A percentile compares a stretch with the other conserved stretches of the same genome.
Evolutionary conservation across 2,329 filamentous ascomycete genomes (phyloP).

Genomic region (Hirsutella minnesotensis): DNA sequence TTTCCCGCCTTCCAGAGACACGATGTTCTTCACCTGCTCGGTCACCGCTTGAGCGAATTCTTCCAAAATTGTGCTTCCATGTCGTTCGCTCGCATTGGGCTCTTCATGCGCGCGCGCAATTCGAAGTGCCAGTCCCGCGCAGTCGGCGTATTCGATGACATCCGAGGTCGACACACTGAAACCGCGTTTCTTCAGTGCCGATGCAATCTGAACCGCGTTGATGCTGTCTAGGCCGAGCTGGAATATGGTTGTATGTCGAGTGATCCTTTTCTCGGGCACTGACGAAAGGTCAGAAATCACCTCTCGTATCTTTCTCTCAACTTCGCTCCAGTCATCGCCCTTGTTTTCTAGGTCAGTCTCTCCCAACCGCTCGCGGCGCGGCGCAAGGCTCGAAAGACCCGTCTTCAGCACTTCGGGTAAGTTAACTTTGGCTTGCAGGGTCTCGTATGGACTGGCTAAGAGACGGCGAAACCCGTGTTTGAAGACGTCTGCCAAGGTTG

Average conservation of each 20-base stretch:
- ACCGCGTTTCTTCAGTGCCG: constrained; percentile 48
- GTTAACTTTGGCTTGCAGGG: constrained; percentile 5
- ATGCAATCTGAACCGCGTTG: constrained; percentile 68
- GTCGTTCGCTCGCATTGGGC: background rate
- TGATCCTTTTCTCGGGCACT: constrained; percentile 36
- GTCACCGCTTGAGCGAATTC: constrained; percentile 23
- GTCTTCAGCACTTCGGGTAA: constrained; percentile 12
- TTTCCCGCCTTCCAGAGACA: constrained; percentile 9
- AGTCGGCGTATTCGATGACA: constrained; percentile 53
- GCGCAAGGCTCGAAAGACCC: constrained; percentile 10
- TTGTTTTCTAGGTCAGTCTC: background rate
- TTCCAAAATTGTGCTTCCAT: constrained; percentile 23
- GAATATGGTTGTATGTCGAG: constrained; percentile 60
- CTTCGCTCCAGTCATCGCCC: constrained; percentile 31
- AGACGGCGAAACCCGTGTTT: constrained; percentile 15
- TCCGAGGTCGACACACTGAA: constrained; percentile 54
- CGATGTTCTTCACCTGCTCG: constrained; percentile 13
- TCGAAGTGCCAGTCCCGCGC: constrained; percentile 23
- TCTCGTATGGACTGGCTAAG: constrained; percentile 16
- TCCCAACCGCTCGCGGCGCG: constrained; percentile 10
- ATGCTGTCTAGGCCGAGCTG: constrained; percentile 88
- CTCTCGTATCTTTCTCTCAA: constrained; percentile 40
- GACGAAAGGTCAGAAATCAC: constrained; percentile 48
- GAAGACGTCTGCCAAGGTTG: constrained; percentile 17
- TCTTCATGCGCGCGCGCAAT: constrained; percentile 9